Conservation (phyloP, 257 asterid genomes). For the Salvia hispanica region DNA sequence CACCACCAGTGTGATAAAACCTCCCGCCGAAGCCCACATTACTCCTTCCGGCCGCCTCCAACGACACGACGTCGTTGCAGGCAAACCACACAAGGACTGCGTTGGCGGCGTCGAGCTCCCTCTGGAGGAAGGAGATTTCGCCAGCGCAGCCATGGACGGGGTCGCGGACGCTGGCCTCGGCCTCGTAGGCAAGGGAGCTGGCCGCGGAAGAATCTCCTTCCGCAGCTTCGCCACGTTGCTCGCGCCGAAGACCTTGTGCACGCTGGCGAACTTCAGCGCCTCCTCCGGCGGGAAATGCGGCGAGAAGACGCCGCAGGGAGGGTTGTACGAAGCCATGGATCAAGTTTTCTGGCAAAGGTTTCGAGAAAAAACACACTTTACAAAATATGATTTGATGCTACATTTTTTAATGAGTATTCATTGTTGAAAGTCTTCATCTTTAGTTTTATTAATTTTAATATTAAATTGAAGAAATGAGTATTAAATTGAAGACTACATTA, state of each 20-base stretch:
- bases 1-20: conserved; percentile 40
- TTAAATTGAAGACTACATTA: too few species aligned
- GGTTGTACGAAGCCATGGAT: conserved; percentile 54
- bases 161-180: conserved; percentile 57
- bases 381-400: too few species aligned
- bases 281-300: conserved; percentile 55
- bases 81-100: conserved; percentile 40
- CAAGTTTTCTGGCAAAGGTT: background rate
- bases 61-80: conserved; percentile 12
- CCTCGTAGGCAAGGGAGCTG: conserved; percentile 57
- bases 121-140: conserved; percentile 54
- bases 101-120: conserved; percentile 54
- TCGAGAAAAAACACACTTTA: background rate
- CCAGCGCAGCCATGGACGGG: conserved; percentile 61
- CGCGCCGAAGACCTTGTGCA: conserved; percentile 55
- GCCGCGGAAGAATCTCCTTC: conserved; percentile 56
- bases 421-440: too few species aligned
- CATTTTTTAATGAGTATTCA: too few species aligned
- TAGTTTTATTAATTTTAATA: too few species aligned
- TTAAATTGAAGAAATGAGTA: too few species aligned
- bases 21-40: conserved; percentile 18
- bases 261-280: conserved; percentile 51
- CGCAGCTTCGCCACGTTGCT: conserved; percentile 58
- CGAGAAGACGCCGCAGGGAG: conserved; percentile 59
- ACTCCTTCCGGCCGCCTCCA: background rate